These are phyloP conservation scores for Skeletonema tropicum DNA, from an alignment of 108 stramenopile genomes.

Conservation along the genomic window DNA sequence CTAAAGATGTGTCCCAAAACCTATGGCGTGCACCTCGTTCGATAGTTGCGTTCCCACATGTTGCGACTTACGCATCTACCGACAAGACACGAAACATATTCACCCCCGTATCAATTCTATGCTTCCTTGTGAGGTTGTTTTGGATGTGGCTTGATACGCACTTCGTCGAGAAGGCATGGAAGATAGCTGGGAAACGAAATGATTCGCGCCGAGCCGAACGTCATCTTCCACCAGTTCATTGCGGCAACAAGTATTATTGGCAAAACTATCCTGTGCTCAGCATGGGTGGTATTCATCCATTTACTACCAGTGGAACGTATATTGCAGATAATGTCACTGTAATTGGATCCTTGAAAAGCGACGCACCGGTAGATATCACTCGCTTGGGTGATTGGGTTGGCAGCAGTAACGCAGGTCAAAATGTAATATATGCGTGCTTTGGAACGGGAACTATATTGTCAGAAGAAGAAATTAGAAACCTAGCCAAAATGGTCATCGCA, in stretches of 20 bases:
- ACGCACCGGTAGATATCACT: not conserved
- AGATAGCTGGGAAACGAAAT: constrained; percentile 12
- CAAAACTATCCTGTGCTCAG: constrained; percentile 11
- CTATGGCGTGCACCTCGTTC: constrained; percentile 14
- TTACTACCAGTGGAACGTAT: not conserved
- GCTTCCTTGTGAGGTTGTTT: not conserved
- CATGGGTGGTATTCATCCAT: constrained; percentile 14
- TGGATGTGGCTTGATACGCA: constrained; percentile 24
- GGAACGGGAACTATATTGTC: constrained; percentile 21
- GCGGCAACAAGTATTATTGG: constrained; percentile 13
- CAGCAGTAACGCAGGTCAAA: not conserved
- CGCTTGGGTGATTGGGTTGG: not conserved
- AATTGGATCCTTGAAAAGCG: constrained; percentile 10
- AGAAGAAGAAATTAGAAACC: not conserved
- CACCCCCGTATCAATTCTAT: not conserved
- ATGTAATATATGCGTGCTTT: constrained; percentile 19
- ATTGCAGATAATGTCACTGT: constrained; percentile 21
- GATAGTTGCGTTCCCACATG: constrained; percentile 13
- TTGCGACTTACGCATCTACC: not conserved
- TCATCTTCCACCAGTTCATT: constrained; percentile 6
- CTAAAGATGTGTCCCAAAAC: not conserved
- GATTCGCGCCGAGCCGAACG: not conserved
- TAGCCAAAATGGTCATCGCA: not conserved
- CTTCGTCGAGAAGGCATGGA: constrained; percentile 11
- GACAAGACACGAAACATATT: not conserved